Evolutionary conservation across 2,329 filamentous ascomycete genomes (phyloP), one percentile per base, ranked within the genome.

Genomic region (Aspergillus tubingensis): DNA sequence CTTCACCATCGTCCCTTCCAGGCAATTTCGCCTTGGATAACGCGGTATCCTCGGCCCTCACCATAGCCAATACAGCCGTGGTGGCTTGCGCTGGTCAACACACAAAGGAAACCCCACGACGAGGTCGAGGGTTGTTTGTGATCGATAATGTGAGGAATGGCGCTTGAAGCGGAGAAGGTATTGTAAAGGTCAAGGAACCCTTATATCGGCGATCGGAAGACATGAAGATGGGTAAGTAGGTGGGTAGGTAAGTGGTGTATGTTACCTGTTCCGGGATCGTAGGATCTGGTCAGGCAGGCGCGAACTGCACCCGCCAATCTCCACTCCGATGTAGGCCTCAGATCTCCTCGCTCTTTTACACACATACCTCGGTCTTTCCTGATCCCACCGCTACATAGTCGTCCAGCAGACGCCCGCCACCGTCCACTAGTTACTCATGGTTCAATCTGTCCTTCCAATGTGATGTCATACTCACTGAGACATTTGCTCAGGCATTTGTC

Each of bases 21-120:
- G 11, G 47, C 25, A n/a, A 55, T 65, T 62, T 62, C 48, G 43
- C 50, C 41, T 49, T 65, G 59, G 62, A 52, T 67, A 60, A 51
- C 62, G 64, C 62, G 62, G 62, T 62, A 64, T 59, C 59, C 59
- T 63, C 61, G 43, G 59, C 17, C 17, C 36, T 32, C 19, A 23
- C 11, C 41, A 51, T 52, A 62, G 61, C 65, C 61, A 67, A 36
- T 64, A 50, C 49, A 54, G 61, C 62, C 49, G 43, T 55, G 55
- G 59, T 56, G 57, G 58, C 55, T 57, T 55, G 30, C 39, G 17
- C 43, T 36, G 50, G 51, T 53, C 32, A 49, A 48, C 41, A 39
- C 30, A 27, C 55, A 63, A 57, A 55, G 48, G 50, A 62, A 25
- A 23, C 44, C 44, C 47, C 47, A 15, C 47, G n/a, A 27, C 25